Evolutionary conservation across 805 yeast species (phyloP), one percentile per base, ranked within the genome.

Genomic region (Zygoascus bituminiphila): DNA sequence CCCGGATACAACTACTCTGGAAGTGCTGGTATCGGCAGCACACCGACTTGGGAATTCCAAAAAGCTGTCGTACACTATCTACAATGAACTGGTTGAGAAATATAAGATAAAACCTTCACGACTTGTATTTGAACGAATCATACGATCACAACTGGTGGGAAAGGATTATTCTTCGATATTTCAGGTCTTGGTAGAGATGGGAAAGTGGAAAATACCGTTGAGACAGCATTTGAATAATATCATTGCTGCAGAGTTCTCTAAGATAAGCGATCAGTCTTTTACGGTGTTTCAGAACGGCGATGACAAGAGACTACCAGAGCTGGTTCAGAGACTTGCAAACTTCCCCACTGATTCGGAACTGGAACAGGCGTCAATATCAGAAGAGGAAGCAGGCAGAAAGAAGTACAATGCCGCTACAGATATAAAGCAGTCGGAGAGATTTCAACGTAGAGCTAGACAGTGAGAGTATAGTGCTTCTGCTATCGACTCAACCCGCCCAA

Each of bases 31-130:
- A 5, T 20, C 26, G 14, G 45, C 49, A 1, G 62, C 64, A 2
- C 57, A 45, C 38, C 54, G 61, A 12, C 47, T 63, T 44, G 61
- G 65, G 6, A 61, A 62, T 44, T 53, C 66, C 12, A 62, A 64
- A 45, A 54, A 56, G 17, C 52, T 61, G 14, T 39, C 55, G 21
- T 51, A 52, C 38, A 52, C 41, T 20, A 57, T 64, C 8, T 63
- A 58, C 52, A 20, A 45, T 6, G 65, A 62, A 33, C 35, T 42
- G 41, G 44, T 45, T 10, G 10, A 31, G 7, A 20, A 37, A 7
- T n/a, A 33, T 2, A 29, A 36, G 3, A 31, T 60, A 5, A 23
- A 4, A 8, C 58, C 60, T 5, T 39, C 50, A 2, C 54, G 64
- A 1, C 37, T 46, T n/a, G 49, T 56, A 8, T 50, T 50, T 24